A percentile compares a stretch with the other conserved stretches of the same genome.
Conservation (phyloP, 257 asterid genomes). For the Verbascum thapsus region DNA sequence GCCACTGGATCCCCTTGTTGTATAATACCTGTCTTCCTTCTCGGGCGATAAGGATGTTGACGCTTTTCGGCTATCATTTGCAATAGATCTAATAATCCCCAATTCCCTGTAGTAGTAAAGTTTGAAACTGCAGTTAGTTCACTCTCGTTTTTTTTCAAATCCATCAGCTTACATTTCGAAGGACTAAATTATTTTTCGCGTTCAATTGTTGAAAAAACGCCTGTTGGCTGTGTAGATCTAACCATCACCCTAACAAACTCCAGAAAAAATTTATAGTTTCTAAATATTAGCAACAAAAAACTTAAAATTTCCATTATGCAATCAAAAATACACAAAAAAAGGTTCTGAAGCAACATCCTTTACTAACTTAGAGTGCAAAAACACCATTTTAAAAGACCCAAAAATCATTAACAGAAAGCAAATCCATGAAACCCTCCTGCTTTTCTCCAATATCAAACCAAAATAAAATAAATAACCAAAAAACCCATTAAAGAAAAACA, state of each 20-base stretch:
- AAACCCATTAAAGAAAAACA: not conserved
- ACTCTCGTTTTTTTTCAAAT: constrained; percentile 11
- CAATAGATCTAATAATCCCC: constrained; percentile 56
- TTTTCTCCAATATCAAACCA: not conserved
- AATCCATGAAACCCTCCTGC: constrained; percentile 24
- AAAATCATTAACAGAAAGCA: constrained; percentile 14
- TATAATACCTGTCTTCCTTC: constrained; percentile 83
- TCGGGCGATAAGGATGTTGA: constrained; percentile 63
- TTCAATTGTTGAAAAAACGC: not conserved
- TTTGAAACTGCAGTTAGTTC: not conserved
- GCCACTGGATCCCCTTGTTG: constrained; percentile 76
- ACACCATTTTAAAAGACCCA: not conserved
- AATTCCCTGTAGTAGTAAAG: constrained; percentile 52
- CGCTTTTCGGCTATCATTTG: constrained; percentile 54
- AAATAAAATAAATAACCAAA: constrained; percentile 2
- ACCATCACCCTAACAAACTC: constrained; percentile 32
- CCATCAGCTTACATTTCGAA: not conserved
- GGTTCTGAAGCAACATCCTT: not conserved
- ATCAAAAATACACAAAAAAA: not conserved
- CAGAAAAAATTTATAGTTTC: not conserved
- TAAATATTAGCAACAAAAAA: not conserved
- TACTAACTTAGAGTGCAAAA: not conserved
- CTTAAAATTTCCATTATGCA: not conserved
- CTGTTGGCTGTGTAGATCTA: constrained; percentile 35
- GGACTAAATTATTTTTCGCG: not conserved